Evolutionary conservation across 306 rosid species (phyloP).

Genomic region (Rosa multiflora): DNA sequence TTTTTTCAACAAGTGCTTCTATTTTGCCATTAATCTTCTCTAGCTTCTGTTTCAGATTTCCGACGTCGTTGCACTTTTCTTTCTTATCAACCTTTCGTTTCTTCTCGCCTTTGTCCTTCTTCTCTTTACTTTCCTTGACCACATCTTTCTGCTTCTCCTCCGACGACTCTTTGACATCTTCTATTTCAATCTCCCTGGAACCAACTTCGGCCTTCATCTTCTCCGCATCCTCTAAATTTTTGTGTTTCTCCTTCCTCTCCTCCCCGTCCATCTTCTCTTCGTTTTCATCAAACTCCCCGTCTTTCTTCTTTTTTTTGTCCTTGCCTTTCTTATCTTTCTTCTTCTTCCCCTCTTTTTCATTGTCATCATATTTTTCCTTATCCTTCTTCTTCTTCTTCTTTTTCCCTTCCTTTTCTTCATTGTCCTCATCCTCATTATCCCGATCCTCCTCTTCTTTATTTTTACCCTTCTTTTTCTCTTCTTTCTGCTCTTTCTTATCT

Average conservation of each 20-base stretch:
- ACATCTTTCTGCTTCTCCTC: slow-evolving; percentile 26
- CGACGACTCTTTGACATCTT: slow-evolving; percentile 24
- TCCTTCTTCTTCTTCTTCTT: slow-evolving; percentile 6
- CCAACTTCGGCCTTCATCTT: slow-evolving; percentile 8
- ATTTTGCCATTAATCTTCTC: slow-evolving; percentile 54
- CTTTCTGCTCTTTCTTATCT: slow-evolving; percentile 12
- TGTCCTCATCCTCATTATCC: neutral
- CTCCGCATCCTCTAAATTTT: slow-evolving; percentile 18
- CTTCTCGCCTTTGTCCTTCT: slow-evolving; percentile 47
- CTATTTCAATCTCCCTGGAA: slow-evolving; percentile 37
- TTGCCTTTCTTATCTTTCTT: neutral
- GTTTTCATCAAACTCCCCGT: slow-evolving; percentile 9
- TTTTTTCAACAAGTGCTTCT: slow-evolving; percentile 46
- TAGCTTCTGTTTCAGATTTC: slow-evolving; percentile 55
- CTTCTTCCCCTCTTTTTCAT: slow-evolving; percentile 16
- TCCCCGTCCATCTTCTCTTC: slow-evolving; percentile 3
- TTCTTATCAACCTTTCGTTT: slow-evolving; percentile 43
- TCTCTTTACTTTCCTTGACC: slow-evolving; percentile 21
- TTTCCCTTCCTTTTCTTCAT: neutral
- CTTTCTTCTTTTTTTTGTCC: slow-evolving; percentile 3
- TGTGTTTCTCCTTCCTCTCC: slow-evolving; percentile 13
- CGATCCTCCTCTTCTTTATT: neutral
- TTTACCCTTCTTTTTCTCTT: slow-evolving; percentile 3
- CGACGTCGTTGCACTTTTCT: slow-evolving; percentile 42
- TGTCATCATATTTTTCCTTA: neutral